Percentiles rank a stretch among this genome's conserved stretches.
Evolutionary conservation across 139 green algal genomes (phyloP).

Genomic region (Chlorella sp.): DNA sequence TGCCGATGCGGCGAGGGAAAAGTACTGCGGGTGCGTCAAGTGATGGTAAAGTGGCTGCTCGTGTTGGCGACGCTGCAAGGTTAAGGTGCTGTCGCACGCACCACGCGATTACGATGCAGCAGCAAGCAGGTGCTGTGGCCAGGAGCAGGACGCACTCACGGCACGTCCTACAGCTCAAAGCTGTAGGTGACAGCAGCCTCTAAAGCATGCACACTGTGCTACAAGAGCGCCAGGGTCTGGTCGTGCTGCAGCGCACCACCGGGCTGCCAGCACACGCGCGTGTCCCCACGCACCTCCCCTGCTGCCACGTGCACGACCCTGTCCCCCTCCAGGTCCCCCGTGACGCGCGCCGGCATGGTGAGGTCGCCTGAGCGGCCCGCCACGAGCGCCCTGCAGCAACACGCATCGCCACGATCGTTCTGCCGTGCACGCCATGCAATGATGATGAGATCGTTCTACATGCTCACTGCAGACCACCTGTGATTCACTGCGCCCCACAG

Average conservation of each 20-base stretch:
- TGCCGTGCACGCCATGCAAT: too few relatives aligned
- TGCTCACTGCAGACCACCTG: neutral
- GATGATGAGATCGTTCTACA: too few relatives aligned
- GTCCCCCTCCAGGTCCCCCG: slow-evolving; percentile 20
- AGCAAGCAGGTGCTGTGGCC: neutral
- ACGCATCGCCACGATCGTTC: too few relatives aligned
- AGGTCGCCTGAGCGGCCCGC: slow-evolving; percentile 3
- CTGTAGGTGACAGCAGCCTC: neutral
- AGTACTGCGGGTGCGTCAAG: slow-evolving; percentile 37
- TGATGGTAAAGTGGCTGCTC: neutral
- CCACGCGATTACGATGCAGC: neutral
- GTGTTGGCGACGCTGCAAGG: neutral
- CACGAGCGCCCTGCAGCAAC: slow-evolving; percentile 9
- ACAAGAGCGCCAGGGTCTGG: too few relatives aligned
- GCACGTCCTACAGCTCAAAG: neutral
- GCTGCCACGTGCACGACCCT: slow-evolving; percentile 28
- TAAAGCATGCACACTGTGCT: too few relatives aligned
- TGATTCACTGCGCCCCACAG: neutral
- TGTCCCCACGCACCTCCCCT: slow-evolving; percentile 33
- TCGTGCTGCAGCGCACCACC: too few relatives aligned
- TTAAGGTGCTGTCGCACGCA: neutral
- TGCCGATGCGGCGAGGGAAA: slow-evolving; percentile 34
- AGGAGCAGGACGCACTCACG: neutral
- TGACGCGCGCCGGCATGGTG: neutral
- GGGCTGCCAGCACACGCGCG: neutral